Evolutionary conservation across 2,329 filamentous ascomycete genomes (phyloP), one percentile per base, ranked within the genome.

Genomic region (Claviceps purpurea): DNA sequence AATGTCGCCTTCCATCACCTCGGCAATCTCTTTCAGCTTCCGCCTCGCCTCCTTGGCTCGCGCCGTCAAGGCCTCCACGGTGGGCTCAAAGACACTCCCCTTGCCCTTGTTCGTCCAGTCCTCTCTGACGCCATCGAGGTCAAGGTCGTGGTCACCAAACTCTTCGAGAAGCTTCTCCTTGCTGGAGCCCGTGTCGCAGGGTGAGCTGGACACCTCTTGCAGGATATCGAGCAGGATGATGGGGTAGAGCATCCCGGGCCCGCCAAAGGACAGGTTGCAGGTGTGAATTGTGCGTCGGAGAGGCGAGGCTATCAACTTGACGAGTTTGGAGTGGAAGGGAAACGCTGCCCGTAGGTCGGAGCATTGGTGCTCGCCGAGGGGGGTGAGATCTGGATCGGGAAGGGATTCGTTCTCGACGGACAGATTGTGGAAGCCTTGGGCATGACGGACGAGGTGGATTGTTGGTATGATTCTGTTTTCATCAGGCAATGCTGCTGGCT

Each of bases 381-480:
- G 73, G 1, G 90, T 95, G 51, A 95, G 77, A 54, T 79, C 72
- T 1, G 90, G 89, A 63, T 96, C 90, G n/a, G 65, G 82, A 42
- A 95, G 72, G 55, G 70, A 62, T 64, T 90, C 84, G 68, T 90
- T 88, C 56, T 77, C 83, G 26, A 72, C 61, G 56, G 62, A 74
- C 62, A 93, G 77, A 67, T 95, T 95, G 76, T 95, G 90, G 64
- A 79, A 81, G 68, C 88, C 89, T 70, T 88, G 74, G 13, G 83
- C 85, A 66, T 89, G 85, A 67, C 85, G 84, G 60, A 89, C 78
- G 58, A 85, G 73, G 66, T 86, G 79, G 57, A 87, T 71, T 44
- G 73, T 78, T 26, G 74, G 72, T 2, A 72, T 64, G 75, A 79
- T 78, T 10, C 26, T 20, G 37, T 34, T 34, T 34, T 11, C 30